Conservation (phyloP, 345 rosid species). For the Citrus cavaleriei region DNA sequence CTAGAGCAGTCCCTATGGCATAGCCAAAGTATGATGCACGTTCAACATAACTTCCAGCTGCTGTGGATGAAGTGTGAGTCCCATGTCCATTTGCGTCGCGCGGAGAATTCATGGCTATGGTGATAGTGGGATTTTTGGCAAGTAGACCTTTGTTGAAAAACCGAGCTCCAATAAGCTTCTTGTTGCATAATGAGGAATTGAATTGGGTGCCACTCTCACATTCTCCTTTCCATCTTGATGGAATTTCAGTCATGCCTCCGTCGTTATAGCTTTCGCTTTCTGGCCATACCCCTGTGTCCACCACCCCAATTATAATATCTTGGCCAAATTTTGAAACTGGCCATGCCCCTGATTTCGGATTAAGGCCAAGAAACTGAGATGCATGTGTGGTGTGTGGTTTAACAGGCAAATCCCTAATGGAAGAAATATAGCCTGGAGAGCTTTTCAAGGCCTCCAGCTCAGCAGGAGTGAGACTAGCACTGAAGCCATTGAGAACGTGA, state of each 20-base stretch:
- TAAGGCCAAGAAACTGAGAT: constrained; percentile 29
- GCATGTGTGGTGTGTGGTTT: constrained; percentile 46
- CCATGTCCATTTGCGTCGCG: constrained; percentile 52
- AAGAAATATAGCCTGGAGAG: constrained; percentile 37
- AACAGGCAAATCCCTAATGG: constrained; percentile 28
- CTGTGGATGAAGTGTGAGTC: constrained; percentile 55
- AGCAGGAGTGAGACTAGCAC: constrained; percentile 33
- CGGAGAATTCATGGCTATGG: constrained; percentile 45
- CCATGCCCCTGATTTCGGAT: constrained; percentile 30
- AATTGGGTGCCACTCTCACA: constrained; percentile 44
- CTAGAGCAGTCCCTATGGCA: constrained; percentile 39
- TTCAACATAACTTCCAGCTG: constrained; percentile 37
- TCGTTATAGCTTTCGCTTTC: constrained; percentile 44
- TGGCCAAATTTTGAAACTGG: constrained; percentile 38
- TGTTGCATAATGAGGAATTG: constrained; percentile 47
- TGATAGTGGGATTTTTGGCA: constrained; percentile 30
- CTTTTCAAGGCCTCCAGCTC: constrained; percentile 35
- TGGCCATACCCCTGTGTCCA: constrained; percentile 53
- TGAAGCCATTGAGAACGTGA: constrained; percentile 44
- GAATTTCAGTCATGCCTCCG: constrained; percentile 33
- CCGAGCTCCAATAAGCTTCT: constrained; percentile 52
- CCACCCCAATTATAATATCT: constrained; percentile 39
- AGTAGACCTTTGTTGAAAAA: constrained; percentile 42
- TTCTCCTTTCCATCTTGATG: constrained; percentile 44
- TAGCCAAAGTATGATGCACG: constrained; percentile 44